Evolutionary conservation across 108 stramenopile genomes (phyloP), one percentile per base, ranked within the genome.

Genomic region (Stephanodiscus minutulus): DNA sequence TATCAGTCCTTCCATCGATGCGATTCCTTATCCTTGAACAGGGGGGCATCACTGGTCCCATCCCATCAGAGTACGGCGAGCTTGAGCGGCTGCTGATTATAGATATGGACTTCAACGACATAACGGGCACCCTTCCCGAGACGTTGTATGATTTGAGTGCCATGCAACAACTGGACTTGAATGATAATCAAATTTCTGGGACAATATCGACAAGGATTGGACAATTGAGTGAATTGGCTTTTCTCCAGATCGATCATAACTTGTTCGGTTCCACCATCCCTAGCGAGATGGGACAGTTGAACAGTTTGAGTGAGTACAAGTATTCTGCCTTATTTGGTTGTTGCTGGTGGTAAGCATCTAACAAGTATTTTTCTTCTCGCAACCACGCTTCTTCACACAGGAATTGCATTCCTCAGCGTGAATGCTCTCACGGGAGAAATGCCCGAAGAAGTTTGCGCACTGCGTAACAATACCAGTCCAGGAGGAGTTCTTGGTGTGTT

Each of bases 211-310:
- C 84, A 11, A 39, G 41, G 15, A 88, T 93, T 62, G 87, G 77
- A 1, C 15, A 77, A 0, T 61, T 91, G 47, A 61, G 53, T 9
- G 43, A 66, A 6, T 65, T 93, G 31, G 65, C 67, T 10, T 87
- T 89, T 58, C 69, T 89, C 12, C 88, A 89, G 35, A 36, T 93
- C 20, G 82, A 89, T 56, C 76, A 83, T 47, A 93, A 93, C 57
- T 11, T 36, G 3, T 57, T 93, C 3, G 69, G 52, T 13, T 90
- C 88, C 9, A 77, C 65, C 9, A 66, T 93, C 48, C 92, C 92
- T 5, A 65, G 63, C 35, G 43, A 73, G 64, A 65, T 73, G 64
- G 72, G 72, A n/a, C 37, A 31, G 28, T 46, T 73, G 55, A 44
- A 43, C 20, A 43, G 62, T 64, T 46, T 73, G 46, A 64, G 72